These are phyloP conservation scores for Jaltomata sinuosa DNA, from an alignment of 257 asterid species.

Conservation along the genomic window DNA sequence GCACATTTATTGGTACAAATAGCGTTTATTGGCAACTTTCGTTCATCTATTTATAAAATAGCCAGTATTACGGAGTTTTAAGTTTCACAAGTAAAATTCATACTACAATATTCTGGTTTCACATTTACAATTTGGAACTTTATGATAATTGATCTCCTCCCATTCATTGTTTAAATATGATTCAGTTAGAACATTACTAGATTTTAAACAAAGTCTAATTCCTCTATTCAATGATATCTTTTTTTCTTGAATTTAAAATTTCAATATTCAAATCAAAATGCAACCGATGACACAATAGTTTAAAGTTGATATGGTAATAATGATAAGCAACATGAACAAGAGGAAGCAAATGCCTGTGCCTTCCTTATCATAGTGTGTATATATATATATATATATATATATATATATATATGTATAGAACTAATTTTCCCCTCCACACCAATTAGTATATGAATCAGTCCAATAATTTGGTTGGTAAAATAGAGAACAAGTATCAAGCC, in stretches of 20 bases:
- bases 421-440: neutral
- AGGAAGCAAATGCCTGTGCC: neutral
- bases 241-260: neutral
- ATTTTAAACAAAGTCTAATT: neutral
- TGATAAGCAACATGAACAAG: neutral
- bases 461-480: neutral
- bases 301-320: no score
- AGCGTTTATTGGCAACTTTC: neutral
- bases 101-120: neutral
- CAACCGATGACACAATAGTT: neutral
- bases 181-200: neutral
- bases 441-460: neutral
- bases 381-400: no score
- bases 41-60: neutral
- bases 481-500: neutral
- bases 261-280: neutral
- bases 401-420: neutral
- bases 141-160: neutral
- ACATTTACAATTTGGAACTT: neutral
- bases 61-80: neutral
- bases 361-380: neutral
- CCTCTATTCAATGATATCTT: neutral
- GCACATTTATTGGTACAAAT: neutral
- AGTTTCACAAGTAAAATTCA: neutral
- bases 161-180: neutral